Evolutionary conservation across 768 basidiomycete genomes (phyloP), one percentile per base, ranked within the genome.

Genomic region (Agaricus subrufescens): DNA sequence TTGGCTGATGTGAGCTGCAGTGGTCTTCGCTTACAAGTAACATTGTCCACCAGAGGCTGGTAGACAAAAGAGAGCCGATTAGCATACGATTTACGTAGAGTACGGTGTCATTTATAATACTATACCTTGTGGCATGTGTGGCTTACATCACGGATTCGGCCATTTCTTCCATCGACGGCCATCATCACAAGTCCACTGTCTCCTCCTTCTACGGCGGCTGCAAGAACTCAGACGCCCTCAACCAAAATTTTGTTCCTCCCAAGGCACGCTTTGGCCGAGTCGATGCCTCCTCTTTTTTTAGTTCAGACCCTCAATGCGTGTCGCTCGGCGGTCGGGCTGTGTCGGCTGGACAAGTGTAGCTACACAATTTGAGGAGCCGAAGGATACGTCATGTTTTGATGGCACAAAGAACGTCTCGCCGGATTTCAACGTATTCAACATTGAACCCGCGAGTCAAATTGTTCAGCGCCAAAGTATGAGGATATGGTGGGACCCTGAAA

Each of bases 111-210:
- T 34, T 34, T 2, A 34, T 34, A 34, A 7, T 1, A 34, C 7
- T 34, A 11, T 4, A 6, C 34, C 34, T 34, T 11, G 34, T 34
- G 34, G 11, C 51, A 42, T 52, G 51, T 29, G 19, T 19, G 19
- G 19, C 19, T 19, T 19, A 19, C n/a, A 29, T 30, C 47, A 49
- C 43, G 25, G 27, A 7, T 2, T 11, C 54, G 53, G 15, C 34
- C 8, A 34, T 34, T 34, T 34, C 34, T 34, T 11, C 2, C 34
- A 34, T 7, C 34, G 34, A 34, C 34, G 34, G 11, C 55, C 65
- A 90, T 89, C 89, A 90, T 72, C 80, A 86, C 65, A 89, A 87
- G 70, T 89, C 90, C 4, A 80, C 81, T 1, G 86, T 87, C 4
- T 91, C 89, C 8, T 91, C 89, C 3, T 91, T 90, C 75, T 91